Percentiles rank a stretch among this genome's conserved stretches.
Conservation (phyloP, 306 rosid species). For the Fragaria iinumae region DNA sequence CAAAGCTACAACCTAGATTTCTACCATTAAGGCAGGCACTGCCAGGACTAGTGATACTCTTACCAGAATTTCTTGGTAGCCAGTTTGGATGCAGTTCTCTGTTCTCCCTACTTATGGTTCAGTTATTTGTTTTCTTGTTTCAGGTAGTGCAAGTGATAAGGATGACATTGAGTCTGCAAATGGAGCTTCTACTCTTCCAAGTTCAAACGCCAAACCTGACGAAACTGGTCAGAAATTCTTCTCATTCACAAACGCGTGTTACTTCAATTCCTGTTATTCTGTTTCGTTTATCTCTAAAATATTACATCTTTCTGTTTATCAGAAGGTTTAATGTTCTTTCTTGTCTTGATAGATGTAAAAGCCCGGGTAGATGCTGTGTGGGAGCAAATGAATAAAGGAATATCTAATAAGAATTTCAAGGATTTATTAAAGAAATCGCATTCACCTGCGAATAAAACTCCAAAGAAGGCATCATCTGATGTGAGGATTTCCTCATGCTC, state of each 20-base stretch:
- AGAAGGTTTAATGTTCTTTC: constrained; percentile 20
- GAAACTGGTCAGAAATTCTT: constrained; percentile 48
- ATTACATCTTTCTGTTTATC: constrained; percentile 16
- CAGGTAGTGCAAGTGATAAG: constrained; percentile 51
- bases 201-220: constrained; percentile 38
- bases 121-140: constrained; percentile 24
- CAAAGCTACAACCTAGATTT: not conserved
- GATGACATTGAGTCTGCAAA: constrained; percentile 38
- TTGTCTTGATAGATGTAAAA: constrained; percentile 53
- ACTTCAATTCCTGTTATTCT: not conserved
- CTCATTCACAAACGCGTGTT: constrained; percentile 19
- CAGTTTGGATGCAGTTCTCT: not conserved
- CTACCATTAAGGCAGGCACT: not conserved
- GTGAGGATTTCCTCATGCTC: constrained; percentile 45
- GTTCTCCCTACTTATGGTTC: constrained; percentile 2
- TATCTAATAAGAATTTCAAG: constrained; percentile 49
- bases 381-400: constrained; percentile 93
- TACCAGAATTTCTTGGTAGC: not conserved
- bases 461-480: constrained; percentile 63
- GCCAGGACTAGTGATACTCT: not conserved
- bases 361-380: constrained; percentile 83
- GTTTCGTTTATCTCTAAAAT: not conserved
- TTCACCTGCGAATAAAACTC: constrained; percentile 38
- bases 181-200: constrained; percentile 41
- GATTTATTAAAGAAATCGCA: constrained; percentile 47